Evolutionary conservation across 192 early-diverging fungal species (phyloP).

Genomic region (Coemansia sp.): DNA sequence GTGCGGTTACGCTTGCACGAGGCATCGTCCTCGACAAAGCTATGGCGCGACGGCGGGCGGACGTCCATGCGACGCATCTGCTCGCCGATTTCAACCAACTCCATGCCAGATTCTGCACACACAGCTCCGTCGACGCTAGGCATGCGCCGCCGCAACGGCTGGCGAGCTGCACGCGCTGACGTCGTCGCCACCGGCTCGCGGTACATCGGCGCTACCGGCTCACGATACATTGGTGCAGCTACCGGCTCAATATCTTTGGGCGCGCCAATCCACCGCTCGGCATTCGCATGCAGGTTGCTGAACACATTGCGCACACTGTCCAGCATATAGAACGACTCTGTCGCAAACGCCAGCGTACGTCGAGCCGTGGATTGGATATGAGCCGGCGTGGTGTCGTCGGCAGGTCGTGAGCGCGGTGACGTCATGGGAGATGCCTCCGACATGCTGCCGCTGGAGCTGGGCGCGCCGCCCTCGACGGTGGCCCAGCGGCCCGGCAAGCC

Average conservation of each 20-base stretch:
- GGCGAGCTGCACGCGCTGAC: neutral
- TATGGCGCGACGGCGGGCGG: neutral
- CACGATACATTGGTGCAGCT: neutral
- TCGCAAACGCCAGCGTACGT: slow-evolving; percentile 43
- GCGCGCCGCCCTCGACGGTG: slow-evolving; percentile 22
- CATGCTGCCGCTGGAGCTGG: slow-evolving; percentile 2
- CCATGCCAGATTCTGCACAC: slow-evolving; percentile 3
- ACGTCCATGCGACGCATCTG: slow-evolving; percentile 46
- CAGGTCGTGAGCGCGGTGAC: neutral
- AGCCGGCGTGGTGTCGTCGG: slow-evolving; percentile 12
- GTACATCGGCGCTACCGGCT: slow-evolving; percentile 1
- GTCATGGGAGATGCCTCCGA: slow-evolving; percentile 11
- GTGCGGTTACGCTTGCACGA: slow-evolving; percentile 48
- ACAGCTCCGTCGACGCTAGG: neutral
- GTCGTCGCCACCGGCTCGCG: neutral
- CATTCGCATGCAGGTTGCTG: slow-evolving; percentile 25
- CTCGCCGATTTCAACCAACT: slow-evolving; percentile 40
- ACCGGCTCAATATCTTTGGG: neutral
- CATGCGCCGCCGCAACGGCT: slow-evolving; percentile 6
- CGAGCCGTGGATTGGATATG: slow-evolving; percentile 42
- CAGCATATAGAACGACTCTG: slow-evolving; percentile 52
- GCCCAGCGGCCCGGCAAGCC: slow-evolving; percentile 73
- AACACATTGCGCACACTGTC: slow-evolving; percentile 39
- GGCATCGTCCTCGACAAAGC: slow-evolving; percentile 6
- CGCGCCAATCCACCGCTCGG: slow-evolving; percentile 45